Conservation (phyloP, 2,329 filamentous ascomycete species). For the Beauveria asiatica region DNA sequence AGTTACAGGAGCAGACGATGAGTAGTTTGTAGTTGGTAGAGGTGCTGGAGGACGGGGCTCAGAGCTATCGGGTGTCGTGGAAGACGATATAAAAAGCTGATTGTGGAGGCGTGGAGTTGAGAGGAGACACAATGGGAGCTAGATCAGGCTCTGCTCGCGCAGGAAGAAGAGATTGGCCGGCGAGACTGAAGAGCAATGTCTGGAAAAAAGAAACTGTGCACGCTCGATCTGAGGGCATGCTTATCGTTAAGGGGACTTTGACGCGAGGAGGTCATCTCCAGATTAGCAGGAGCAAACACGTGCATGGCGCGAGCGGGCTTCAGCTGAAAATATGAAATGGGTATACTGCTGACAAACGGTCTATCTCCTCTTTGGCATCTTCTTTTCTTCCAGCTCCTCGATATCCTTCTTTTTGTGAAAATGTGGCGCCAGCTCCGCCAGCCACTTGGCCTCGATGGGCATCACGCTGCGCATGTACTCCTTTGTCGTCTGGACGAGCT, state of each 20-base stretch:
- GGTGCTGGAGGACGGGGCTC: neutral
- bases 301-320: neutral
- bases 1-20: too few relatives aligned
- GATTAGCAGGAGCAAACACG: neutral
- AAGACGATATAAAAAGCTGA: neutral
- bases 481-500: constrained; percentile 73
- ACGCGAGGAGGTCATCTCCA: neutral
- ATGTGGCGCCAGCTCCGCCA: constrained; percentile 85
- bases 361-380: constrained; percentile 31
- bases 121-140: neutral
- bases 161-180: neutral
- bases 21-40: neutral
- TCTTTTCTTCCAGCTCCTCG: constrained; percentile 73
- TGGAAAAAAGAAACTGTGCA: too few relatives aligned
- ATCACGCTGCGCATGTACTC: constrained; percentile 89
- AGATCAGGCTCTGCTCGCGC: too few relatives aligned
- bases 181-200: too few relatives aligned
- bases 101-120: neutral
- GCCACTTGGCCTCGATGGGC: constrained; percentile 76
- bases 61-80: neutral
- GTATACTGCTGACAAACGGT: neutral
- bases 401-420: constrained; percentile 90
- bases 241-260: neutral
- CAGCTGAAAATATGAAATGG: neutral
- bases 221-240: neutral